Base-by-base conservation (phyloP, 164 flowering plant genomes). In the Echeveria elegans region DNA sequence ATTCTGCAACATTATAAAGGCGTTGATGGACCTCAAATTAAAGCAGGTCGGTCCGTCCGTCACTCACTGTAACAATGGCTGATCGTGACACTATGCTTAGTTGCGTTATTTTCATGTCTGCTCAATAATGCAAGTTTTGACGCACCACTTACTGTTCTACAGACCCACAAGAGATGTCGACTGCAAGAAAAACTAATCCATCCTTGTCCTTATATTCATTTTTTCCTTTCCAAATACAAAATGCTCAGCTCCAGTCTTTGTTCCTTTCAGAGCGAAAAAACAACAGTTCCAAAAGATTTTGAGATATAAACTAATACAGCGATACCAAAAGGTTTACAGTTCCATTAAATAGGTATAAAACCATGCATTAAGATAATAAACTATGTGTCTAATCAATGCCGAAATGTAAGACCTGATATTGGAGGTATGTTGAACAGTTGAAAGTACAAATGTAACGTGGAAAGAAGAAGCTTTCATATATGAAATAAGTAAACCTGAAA, bases 101-200 rank as follows among this genome's bases (percentile, higher is more conserved):
- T 12, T 21, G 56, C 0, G 11, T 50, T 19, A 21, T 23, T 5
- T 47, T 19, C 53, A 16, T n/a, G 3, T 47, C 2, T 50, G 1
- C 21, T 50, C 56, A 50, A 50, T 50, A 50, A 50, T 50, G 56
- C 56, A 50, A 6, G 56, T 50, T 23, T 4, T 50, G 9, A 50
- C 56, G 10, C 26, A 21, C 56, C 26, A 50, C 56, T 50, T 50
- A 26, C 53, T 18, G 53, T 47, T 47, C 21, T 19, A 47, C 21
- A 47, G 53, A 47, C 53, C 53, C 53, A 50, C 56, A 50, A 6
- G 28, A 50, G 28, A 50, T 50, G 21, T 50, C 56, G 56, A 50
- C 56, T 9, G 12, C 56, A 50, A 11, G 5, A 6, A 50, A 50
- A 50, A 21, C 56, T 23, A 50, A 19, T 6, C 28, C 21, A 1